phyloP scores from a whole-genome alignment of 78 protist species.

The slime mould (Dictyostelium discoideum) region dicty_2.7 NC_007088.5:3181001-3181500 shows the following conservation, averaged over 20 bases:
- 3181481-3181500: constrained; percentile 82
- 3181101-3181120: too few species aligned
- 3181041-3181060: too few species aligned
- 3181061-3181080: too few species aligned
- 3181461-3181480: constrained; percentile 89
- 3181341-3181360: constrained; percentile 97
- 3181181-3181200: constrained; percentile 96
- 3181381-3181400: constrained; percentile 84
- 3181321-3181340: constrained; percentile 98
- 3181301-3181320: constrained; percentile 98
- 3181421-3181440: constrained; percentile 92
- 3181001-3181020: too few species aligned
- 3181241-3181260: constrained; percentile 97
- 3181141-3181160: background rate
- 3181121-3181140: too few species aligned
- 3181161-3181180: constrained; percentile 93
- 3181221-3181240: constrained; percentile 96
- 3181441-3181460: constrained; percentile 77
- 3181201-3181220: constrained; percentile 95
- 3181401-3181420: constrained; percentile 92
- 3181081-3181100: too few species aligned
- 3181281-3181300: constrained; percentile 95
- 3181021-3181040: too few species aligned
- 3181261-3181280: constrained; percentile 98
- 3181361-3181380: constrained; percentile 96